Evolutionary conservation across 1,284 basidiomycete species (phyloP).

Genomic region (Austroboletus niveus): DNA sequence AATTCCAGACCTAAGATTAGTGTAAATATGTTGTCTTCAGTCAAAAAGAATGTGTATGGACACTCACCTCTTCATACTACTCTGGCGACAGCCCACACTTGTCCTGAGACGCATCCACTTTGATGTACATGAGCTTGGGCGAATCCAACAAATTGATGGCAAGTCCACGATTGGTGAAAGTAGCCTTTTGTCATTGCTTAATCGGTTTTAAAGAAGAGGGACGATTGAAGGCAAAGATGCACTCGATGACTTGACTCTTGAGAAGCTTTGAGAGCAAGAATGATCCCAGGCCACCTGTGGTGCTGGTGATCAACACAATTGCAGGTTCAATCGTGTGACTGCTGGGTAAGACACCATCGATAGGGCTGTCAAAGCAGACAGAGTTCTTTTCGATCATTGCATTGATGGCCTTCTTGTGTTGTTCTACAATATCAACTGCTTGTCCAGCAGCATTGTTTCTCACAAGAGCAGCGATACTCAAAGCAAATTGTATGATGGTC

Average conservation of each 20-base stretch:
- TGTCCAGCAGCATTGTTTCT: background rate
- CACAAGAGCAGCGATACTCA: conserved; percentile 5
- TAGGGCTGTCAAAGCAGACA: conserved; percentile 13
- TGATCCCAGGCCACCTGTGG: conserved; percentile 36
- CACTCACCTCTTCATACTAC: conserved; percentile 16
- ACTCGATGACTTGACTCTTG: conserved; percentile 14
- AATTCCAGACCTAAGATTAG: conserved; percentile 14
- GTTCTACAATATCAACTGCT: background rate
- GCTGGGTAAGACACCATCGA: conserved; percentile 6
- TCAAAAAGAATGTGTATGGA: background rate
- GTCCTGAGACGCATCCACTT: conserved; percentile 21
- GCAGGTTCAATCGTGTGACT: conserved; percentile 7
- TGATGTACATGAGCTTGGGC: conserved; percentile 25
- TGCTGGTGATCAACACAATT: conserved; percentile 35
- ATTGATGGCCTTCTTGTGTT: conserved; percentile 19
- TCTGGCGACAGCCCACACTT: conserved; percentile 17
- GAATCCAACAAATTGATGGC: conserved; percentile 12
- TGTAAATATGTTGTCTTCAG: too few relatives aligned
- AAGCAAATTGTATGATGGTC: conserved; percentile 20
- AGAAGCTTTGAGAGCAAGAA: conserved; percentile 32
- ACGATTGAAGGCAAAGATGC: conserved; percentile 33
- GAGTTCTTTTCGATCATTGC: conserved; percentile 31
- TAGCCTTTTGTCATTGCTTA: conserved; percentile 16
- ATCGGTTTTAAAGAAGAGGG: conserved; percentile 13
- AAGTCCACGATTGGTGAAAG: conserved; percentile 20